Evolutionary conservation across 73 alveolate genomes (phyloP).

Genomic region (Paramecium octaurelia): DNA sequence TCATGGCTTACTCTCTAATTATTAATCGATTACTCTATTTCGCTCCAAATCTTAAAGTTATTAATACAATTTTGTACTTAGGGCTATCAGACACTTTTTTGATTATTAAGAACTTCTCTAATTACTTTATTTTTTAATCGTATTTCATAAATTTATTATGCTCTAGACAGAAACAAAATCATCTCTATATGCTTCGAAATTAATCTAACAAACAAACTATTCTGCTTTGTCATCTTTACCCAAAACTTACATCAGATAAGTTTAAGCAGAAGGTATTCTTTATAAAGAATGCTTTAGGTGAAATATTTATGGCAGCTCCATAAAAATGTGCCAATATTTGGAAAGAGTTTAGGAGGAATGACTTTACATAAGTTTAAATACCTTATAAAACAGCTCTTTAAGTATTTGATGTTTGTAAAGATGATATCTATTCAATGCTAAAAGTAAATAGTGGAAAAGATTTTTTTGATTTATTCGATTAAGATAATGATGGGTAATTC

Average conservation of each 20-base stretch:
- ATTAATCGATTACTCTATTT: not conserved
- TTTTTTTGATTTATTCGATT: slow-evolving; percentile 57
- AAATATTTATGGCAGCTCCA: slow-evolving; percentile 24
- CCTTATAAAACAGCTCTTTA: slow-evolving; percentile 12
- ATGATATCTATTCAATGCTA: slow-evolving; percentile 34
- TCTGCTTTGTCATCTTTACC: slow-evolving; percentile 35
- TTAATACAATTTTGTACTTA: not conserved
- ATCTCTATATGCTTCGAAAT: not conserved
- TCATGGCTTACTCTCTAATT: not conserved
- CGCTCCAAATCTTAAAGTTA: not conserved
- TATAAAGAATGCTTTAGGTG: not conserved
- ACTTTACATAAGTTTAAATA: slow-evolving; percentile 33
- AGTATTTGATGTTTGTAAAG: slow-evolving; percentile 38
- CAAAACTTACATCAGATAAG: not conserved
- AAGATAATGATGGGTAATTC: slow-evolving; percentile 59
- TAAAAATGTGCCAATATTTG: slow-evolving; percentile 16
- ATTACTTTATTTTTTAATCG: slow-evolving; percentile 37
- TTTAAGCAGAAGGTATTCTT: not conserved
- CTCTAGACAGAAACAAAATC: slow-evolving; percentile 32
- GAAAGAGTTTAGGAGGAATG: slow-evolving; percentile 40
- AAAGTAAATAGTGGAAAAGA: slow-evolving; percentile 54
- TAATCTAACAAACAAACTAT: not conserved
- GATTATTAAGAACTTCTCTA: slow-evolving; percentile 31
- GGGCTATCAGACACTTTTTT: not conserved
- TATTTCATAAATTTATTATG: not conserved